Evolutionary conservation across 352 stramenopile species (phyloP), one percentile per base, ranked within the genome.

Genomic region (Phytophthora quininea): DNA sequence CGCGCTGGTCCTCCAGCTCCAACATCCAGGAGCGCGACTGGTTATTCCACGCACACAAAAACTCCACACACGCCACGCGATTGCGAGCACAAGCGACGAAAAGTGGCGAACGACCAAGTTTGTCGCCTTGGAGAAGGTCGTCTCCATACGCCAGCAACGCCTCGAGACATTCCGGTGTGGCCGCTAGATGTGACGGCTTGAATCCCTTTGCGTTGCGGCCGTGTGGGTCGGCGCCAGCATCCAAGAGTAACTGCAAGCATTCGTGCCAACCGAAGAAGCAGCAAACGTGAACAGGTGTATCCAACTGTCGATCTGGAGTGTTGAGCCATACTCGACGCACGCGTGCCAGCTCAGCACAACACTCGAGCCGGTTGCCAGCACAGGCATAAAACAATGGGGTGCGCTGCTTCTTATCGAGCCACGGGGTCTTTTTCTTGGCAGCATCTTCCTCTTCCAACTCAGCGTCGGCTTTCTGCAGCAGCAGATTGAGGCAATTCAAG

Each of bases 331-430:
- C 52, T n/a, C 37, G n/a, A 31, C 76, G 79, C 1, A 61, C 15
- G 9, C 50, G 35, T 8, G 86, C 70, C 45, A 90, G 37, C 30
- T 86, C 57, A 42, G 57, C 63, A 14, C 74, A 81, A 54, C 82
- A 90, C 1, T 82, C 79, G n/a, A 81, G 58, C 9, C 62, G 59
- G 32, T 88, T 77, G 1, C 75, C 76, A n/a, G 82, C 82, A 31
- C 82, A 90, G 12, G 77, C 71, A 60, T 90, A 90, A 38, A 90
- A 90, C 38, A 90, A 60, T n/a, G 82, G 82, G 14, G 82, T 90
- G 14, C 82, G 75, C 3, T 82, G 75, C 58, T 90, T 86, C 54
- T 88, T 90, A 64, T 90, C 82, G 3, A 83, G 54, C 45, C 65
- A 73, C 2, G n/a, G 49, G 27, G 35, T 40, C 31, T 55, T 55